phyloP scores from a whole-genome alignment of 1,284 basidiomycete species.

The Ustilago trichophora region DNA sequence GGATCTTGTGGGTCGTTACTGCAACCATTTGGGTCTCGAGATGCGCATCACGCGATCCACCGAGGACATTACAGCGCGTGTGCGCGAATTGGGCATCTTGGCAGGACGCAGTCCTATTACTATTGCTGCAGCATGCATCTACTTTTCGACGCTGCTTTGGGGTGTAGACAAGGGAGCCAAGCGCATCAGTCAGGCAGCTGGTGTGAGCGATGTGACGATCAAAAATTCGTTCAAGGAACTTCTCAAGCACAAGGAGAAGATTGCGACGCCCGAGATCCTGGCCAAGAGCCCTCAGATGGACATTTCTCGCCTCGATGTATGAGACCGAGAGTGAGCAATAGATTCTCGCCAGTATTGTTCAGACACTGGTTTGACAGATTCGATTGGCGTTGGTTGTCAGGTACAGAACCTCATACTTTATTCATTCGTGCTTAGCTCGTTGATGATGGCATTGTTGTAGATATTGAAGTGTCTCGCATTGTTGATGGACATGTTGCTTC shows the following conservation, averaged over 20 bases:
- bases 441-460: too few relatives aligned
- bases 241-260: slow-evolving; percentile 57
- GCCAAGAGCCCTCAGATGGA: slow-evolving; percentile 56
- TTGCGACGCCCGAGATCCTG: slow-evolving; percentile 58
- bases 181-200: slow-evolving; percentile 91
- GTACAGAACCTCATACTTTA: too few relatives aligned
- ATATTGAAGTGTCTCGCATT: too few relatives aligned
- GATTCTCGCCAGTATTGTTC: too few relatives aligned
- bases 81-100: slow-evolving; percentile 83
- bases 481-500: too few relatives aligned
- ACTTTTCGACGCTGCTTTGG: slow-evolving; percentile 86
- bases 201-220: slow-evolving; percentile 96
- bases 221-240: slow-evolving; percentile 76
- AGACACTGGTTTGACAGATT: too few relatives aligned
- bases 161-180: slow-evolving; percentile 78
- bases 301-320: slow-evolving; percentile 43
- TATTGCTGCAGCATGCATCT: slow-evolving; percentile 93
- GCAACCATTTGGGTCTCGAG: slow-evolving; percentile 88
- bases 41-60: slow-evolving; percentile 83
- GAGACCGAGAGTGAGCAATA: slow-evolving; percentile 19
- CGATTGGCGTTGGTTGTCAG: too few relatives aligned
- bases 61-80: slow-evolving; percentile 82
- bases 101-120: slow-evolving; percentile 94
- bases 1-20: slow-evolving; percentile 89
- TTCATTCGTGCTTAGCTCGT: too few relatives aligned